These are phyloP conservation scores for Aquilaria yunnanensis DNA, from an alignment of 345 rosid species.

Conservation along the genomic window DNA sequence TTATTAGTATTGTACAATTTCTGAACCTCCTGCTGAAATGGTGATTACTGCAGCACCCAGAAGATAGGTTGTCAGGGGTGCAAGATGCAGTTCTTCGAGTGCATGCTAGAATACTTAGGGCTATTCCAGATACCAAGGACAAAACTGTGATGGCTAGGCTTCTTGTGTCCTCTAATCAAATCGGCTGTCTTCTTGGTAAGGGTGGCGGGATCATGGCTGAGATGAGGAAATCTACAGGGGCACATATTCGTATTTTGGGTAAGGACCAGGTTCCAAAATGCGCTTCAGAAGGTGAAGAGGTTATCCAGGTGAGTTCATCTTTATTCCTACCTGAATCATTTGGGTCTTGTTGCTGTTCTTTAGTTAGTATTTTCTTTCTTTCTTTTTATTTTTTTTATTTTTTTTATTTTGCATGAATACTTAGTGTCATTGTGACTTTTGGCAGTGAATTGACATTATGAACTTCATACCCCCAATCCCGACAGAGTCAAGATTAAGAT, in stretches of 20 bases:
- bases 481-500: too few relatives aligned
- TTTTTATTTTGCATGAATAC: neutral
- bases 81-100: constrained; percentile 81
- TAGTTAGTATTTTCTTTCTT: neutral
- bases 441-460: too few relatives aligned
- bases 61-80: constrained; percentile 53
- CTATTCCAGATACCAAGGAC: constrained; percentile 51
- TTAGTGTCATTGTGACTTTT: too few relatives aligned
- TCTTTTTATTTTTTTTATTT: neutral
- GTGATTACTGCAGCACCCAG: constrained; percentile 52
- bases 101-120: constrained; percentile 48
- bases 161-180: constrained; percentile 61
- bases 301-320: constrained; percentile 50
- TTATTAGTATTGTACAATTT: constrained; percentile 7
- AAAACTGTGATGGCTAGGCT: constrained; percentile 45
- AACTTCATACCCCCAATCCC: too few relatives aligned
- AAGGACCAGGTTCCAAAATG: constrained; percentile 71
- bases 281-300: constrained; percentile 72
- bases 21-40: constrained; percentile 10
- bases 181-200: constrained; percentile 76
- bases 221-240: constrained; percentile 67
- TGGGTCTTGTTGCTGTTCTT: constrained; percentile 6
- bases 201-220: constrained; percentile 70
- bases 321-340: constrained; percentile 6
- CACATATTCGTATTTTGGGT: constrained; percentile 60